Evolutionary conservation across 495 filamentous ascomycete genomes (phyloP).

Genomic region (Penicillium angulare): DNA sequence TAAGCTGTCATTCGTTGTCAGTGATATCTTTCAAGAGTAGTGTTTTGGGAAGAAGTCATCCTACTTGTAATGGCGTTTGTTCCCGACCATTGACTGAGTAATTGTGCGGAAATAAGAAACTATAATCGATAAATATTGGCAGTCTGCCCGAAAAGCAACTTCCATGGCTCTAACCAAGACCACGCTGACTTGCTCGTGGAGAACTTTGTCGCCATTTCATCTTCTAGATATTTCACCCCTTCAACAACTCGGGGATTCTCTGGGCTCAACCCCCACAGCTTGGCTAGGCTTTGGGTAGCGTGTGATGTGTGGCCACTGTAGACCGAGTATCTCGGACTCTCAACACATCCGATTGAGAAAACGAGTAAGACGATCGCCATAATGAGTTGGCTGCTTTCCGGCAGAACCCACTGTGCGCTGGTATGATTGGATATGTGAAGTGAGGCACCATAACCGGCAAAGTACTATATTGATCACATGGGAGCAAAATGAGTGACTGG

Average conservation of each 20-base stretch:
- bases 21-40: not conserved
- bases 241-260: not conserved
- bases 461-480: not conserved
- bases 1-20: not conserved
- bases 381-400: not conserved
- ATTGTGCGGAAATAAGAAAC: slow-evolving; percentile 47
- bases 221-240: not conserved
- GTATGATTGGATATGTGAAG: not conserved
- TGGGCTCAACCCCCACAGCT: not conserved
- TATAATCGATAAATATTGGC: slow-evolving; percentile 56
- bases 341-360: not conserved
- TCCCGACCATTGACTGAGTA: slow-evolving; percentile 59
- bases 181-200: not conserved
- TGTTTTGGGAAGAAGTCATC: not conserved
- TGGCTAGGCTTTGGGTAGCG: not conserved
- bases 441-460: not conserved
- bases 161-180: slow-evolving; percentile 27
- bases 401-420: not conserved
- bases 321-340: not conserved
- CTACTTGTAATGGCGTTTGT: slow-evolving; percentile 50
- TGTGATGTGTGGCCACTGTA: not conserved
- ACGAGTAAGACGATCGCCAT: not conserved
- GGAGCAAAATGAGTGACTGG: not conserved
- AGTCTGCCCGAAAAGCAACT: slow-evolving; percentile 62
- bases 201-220: not conserved